Base-by-base conservation (phyloP, 495 filamentous ascomycete genomes). In the Aspergillus baeticus region DNA sequence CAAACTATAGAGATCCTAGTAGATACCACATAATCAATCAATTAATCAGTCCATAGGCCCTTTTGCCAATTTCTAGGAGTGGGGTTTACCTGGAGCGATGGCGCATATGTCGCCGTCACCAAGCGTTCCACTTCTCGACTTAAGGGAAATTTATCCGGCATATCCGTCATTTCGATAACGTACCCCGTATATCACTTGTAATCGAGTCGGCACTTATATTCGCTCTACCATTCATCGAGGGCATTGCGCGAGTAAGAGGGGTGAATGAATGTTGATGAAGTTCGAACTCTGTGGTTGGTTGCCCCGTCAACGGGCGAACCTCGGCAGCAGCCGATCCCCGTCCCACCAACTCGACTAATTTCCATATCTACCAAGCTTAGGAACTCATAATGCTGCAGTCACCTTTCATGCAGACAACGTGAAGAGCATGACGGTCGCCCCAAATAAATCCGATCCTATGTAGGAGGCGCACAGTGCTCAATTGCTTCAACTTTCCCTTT, bases 41-140 rank as follows among this genome's bases (percentile, higher is more conserved):
- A 42, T 46, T 44, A 54, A 35, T 36, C 29, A 18, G 20, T 34
- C 11, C 5, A 41, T 38, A 3, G 51, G 20, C 14, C 48, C 26
- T 29, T 29, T 8, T 29, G 26, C 26, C 10, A 31, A 51, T 45
- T 54, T 23, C 42, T 59, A 41, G 36, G 54, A 17, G 38, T 50
- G 42, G 22, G 50, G 56, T 57, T 58, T 62, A 75, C 75, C 68
- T 75, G 72, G 48, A 80, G 64, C 11, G 68, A 70, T 22, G 74
- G 72, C 20, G 67, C 66, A 47, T 77, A 79, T 22, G 75, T 69
- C 34, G 74, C 67, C 18, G 69, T 69, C 7, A 77, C 64, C 37
- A 77, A 50, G 50, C 74, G 75, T 55, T 77, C 71, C 50, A 77
- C 69, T 62, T 75, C 71, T 31, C 63, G 53, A 17, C 63, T 53